Percentiles rank a stretch among this genome's conserved stretches.
phyloP scores from a whole-genome alignment of 176 grass and related monocot species.

The Themeda triandra region DNA sequence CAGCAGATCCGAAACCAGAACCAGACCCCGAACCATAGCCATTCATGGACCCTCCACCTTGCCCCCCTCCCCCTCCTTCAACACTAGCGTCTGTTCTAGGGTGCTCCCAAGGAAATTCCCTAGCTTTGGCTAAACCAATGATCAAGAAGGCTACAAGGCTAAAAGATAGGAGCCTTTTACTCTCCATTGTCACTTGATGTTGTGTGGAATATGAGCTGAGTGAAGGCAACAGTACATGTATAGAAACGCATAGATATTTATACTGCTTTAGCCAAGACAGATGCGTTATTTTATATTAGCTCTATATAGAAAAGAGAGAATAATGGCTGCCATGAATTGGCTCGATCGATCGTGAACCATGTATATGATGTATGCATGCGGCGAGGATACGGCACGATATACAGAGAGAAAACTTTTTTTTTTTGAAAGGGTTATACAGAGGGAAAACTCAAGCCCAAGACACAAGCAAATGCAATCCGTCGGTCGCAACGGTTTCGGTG shows the following conservation, averaged over 20 bases:
- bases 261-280: background rate
- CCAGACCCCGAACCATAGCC: background rate
- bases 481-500: background rate
- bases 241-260: background rate
- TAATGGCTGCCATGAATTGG: no score
- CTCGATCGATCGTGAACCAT: background rate
- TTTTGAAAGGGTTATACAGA: no score
- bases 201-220: background rate
- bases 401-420: background rate
- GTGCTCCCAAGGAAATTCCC: constrained; percentile 4
- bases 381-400: background rate
- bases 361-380: background rate
- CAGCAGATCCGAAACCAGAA: background rate
- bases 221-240: background rate
- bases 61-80: background rate
- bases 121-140: background rate
- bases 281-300: background rate
- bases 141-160: background rate
- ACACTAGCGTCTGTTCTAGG: background rate
- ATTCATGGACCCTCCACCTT: background rate
- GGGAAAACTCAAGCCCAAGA: background rate
- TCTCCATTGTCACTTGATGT: background rate
- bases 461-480: background rate
- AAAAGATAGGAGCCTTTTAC: background rate
- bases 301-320: no score